phyloP scores from a whole-genome alignment of 2,329 filamentous ascomycete genomes.

The Zymoseptoria ardabiliae region DNA sequence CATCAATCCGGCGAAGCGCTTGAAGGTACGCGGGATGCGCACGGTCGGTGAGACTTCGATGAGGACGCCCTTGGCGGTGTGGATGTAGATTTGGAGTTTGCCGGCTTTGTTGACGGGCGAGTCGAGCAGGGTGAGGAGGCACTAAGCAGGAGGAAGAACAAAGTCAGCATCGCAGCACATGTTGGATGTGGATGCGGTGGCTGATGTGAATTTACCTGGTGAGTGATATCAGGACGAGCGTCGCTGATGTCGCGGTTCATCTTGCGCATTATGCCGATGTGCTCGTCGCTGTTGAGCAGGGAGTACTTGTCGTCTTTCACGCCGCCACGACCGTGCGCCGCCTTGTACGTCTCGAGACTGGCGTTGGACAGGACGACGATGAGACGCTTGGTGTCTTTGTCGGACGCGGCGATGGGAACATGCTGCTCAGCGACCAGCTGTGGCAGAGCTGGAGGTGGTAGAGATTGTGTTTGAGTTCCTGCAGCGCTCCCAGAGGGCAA shows the following conservation, averaged over 20 bases:
- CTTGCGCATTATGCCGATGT: slow-evolving; percentile 98
- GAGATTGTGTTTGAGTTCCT: slow-evolving; percentile 65
- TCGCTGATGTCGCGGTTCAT: slow-evolving; percentile 99
- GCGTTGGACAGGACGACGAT: slow-evolving; percentile 97
- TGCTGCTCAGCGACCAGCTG: slow-evolving; percentile 92
- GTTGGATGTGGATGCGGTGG: slow-evolving; percentile 9
- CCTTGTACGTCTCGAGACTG: slow-evolving; percentile 94
- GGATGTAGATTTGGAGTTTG: slow-evolving; percentile 95
- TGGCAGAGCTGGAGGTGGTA: slow-evolving; percentile 83
- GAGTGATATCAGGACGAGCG: slow-evolving; percentile 93
- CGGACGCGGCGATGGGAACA: slow-evolving; percentile 69
- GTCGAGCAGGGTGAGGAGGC: slow-evolving; percentile 90
- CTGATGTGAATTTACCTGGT: slow-evolving; percentile 61
- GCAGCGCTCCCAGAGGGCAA: slow-evolving; percentile 9
- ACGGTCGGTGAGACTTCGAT: slow-evolving; percentile 98
- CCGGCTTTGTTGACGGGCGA: slow-evolving; percentile 98
- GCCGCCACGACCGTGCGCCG: slow-evolving; percentile 56
- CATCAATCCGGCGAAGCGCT: slow-evolving; percentile 97
- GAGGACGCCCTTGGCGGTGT: slow-evolving; percentile 91
- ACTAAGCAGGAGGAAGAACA: slow-evolving; percentile 51
- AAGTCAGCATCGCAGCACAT: slow-evolving; percentile 18
- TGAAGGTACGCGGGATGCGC: slow-evolving; percentile 95
- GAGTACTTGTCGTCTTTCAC: slow-evolving; percentile 81
- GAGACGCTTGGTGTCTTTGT: slow-evolving; percentile 84
- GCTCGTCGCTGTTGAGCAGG: slow-evolving; percentile 95